Base-by-base conservation (phyloP, 768 basidiomycete species). In the Amanita rimosa region DNA sequence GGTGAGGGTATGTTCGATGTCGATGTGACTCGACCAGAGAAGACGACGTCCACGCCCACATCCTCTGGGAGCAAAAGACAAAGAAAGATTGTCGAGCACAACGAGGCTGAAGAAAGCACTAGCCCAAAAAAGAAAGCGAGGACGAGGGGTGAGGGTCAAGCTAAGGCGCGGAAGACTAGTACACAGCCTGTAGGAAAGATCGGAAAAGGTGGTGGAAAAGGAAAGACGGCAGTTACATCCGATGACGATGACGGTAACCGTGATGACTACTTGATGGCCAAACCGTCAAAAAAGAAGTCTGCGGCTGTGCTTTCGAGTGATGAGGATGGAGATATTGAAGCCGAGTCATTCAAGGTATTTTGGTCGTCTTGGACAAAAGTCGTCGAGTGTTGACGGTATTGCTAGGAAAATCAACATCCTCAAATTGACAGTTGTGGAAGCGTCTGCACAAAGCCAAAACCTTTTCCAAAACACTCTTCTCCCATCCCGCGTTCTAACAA, bases 171-270 rank as follows among this genome's bases (percentile, higher is more conserved):
- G 41, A 35, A 41, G 27, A 5, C 6, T 6, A 24, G 14, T 7
- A 17, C 31, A 9, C 8, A 6, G 37, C 38, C 13, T 22, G 22
- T 29, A 9, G 44, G 34, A 22, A 55, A 49, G 46, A 55, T 57
- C 51, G 55, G 55, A 52, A 54, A 62, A 52, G 52, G 55, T n/a
- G 62, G 54, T 46, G 55, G 55, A 52, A 54, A 62, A 52, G 52
- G 55, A 17, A 63, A 55, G 48, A 56, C 56, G 17, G 54, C 64
- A 34, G 44, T 65, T 22, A 49, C 62, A 21, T 64, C 67, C 26
- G 68, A 69, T 16, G 61, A 67, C 17, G 66, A 68, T 13, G 62
- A 61, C 17, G 51, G 36, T 19, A n/a, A 5, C 14, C 6, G 13
- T 34, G 16, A 19, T 7, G 40, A 31, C 26, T 34, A 24, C 11